Evolutionary conservation across 768 basidiomycete species (phyloP), one percentile per base, ranked within the genome.

Genomic region (Clavulina sp.): DNA sequence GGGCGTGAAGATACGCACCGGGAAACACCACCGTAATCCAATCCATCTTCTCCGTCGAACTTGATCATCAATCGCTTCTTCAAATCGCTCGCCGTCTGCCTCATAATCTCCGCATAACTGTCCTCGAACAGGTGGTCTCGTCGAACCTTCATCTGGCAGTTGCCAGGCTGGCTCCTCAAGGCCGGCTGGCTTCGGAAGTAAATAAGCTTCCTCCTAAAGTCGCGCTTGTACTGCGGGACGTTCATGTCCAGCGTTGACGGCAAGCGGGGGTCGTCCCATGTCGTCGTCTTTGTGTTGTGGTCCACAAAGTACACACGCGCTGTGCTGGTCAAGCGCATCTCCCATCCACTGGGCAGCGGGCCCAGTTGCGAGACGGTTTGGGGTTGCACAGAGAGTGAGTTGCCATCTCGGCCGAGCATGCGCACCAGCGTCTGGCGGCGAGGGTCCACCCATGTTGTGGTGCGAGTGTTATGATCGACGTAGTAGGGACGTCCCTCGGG

Each of bases 31-130:
- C 95, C 95, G 63, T 99, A 99, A 72, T 99, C 95, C 57, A 97
- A 68, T 63, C 95, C 95, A 65, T 97, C 95, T 64, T 99, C 95
- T 30, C 95, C 95, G 60, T 95, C 92, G 66, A 99, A 99, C 70
- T 97, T 99, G 70, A 97, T 97, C 95, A 97, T 97, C 59, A 97
- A 66, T 44, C 95, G 73, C 70, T 99, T 99, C 80, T 96, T 97
- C 60, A 99, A 66, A 66, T 99, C 95, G 62, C 85, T 95, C 3
- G 95, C 93, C 9, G 88, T 92, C 70, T 97, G 95, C 55, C 92
- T 76, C 95, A 99, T 97, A 60, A 99, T 97, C 70, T 99, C 95
- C 56, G 91, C 92, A 69, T 97, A 99, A 67, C 85, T 88, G 64
- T 97, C 95, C 67, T 99, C 95, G 60, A 99, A 99, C 63, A 99